Base-by-base conservation (phyloP, 2,329 filamentous ascomycete genomes). In the Leptographium flavum region DNA sequence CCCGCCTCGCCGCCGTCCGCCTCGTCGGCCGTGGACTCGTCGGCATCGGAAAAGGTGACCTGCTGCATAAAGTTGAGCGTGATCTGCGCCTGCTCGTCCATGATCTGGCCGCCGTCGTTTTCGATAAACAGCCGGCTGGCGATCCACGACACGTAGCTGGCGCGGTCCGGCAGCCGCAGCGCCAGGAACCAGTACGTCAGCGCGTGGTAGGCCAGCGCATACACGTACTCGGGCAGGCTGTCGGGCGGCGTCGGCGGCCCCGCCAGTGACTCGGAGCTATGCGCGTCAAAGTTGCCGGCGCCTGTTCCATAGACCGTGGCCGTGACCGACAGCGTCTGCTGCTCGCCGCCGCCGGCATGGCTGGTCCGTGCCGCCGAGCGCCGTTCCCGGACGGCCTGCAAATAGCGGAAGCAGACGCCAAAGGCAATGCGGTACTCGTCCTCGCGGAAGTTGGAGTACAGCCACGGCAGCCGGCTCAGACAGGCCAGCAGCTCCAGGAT, bases 171-270 rank as follows among this genome's bases (percentile, higher is more conserved):
- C 43, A 94, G 72, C 56, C 87, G 90, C 54, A 98, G 62, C 1
- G 87, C 84, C 53, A 98, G 71, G 59, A 96, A 98, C 92, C 92
- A 98, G 58, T 94, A 95, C 2, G 87, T 83, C 52, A 98, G 88
- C 54, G 94, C 87, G 59, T 96, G 88, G 58, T 94, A 94, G 9
- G 90, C 90, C 43, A 96, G 68, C 2, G 87, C 84, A 60, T 93
- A 92, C 23, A 98, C 86, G 59, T 98, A 98, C 60, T 92, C 84
- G 5, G 88, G 87, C 42, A 94, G 70, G 52, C 92, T 86, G 49
- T 92, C 83, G 8, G 79, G 61, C 9, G 60, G 54, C 40, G 56
- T 62, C 2, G 47, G 45, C 40, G 38, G 42, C 14, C n/a, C 31
- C 32, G 45, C 31, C 15, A 39, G 35, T 6, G 32, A 40, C 9